A percentile compares a stretch with the other conserved stretches of the same genome.
These are phyloP conservation scores for Sungouiella thailandica DNA, from an alignment of 805 yeast genomes.

Conservation along the genomic window DNA sequence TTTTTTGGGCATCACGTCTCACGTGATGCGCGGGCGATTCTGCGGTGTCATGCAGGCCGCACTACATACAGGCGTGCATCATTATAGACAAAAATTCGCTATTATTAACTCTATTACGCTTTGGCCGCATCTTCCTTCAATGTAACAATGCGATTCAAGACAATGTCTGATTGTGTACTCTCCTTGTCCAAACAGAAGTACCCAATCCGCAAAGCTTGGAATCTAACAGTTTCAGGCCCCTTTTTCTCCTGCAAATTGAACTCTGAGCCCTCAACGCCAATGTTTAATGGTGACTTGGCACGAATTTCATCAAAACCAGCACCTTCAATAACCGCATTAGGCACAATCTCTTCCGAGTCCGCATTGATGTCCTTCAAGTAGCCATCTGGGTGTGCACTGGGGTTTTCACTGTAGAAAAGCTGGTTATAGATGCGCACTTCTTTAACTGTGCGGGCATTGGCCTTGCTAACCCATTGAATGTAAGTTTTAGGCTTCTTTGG, in stretches of 20 bases:
- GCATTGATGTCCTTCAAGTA: constrained; percentile 79
- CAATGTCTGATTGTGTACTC: constrained; percentile 50
- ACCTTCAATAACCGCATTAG: constrained; percentile 67
- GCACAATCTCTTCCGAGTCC: constrained; percentile 65
- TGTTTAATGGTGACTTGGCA: constrained; percentile 70
- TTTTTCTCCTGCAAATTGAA: constrained; percentile 62
- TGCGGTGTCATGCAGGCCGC: too few relatives aligned
- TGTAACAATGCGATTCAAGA: constrained; percentile 88
- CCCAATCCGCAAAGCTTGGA: constrained; percentile 97
- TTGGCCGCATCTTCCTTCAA: constrained; percentile 76
- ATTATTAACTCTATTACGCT: constrained; percentile 4
- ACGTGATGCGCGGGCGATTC: too few relatives aligned
- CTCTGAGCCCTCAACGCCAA: constrained; percentile 52
- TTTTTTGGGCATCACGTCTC: too few relatives aligned
- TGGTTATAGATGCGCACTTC: constrained; percentile 87
- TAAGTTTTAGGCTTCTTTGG: constrained; percentile 86
- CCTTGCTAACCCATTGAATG: constrained; percentile 92
- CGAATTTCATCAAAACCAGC: constrained; percentile 64
- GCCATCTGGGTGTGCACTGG: constrained; percentile 83
- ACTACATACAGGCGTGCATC: too few relatives aligned
- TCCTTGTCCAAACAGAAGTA: constrained; percentile 91
- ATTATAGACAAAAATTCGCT: not conserved
- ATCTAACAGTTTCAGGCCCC: constrained; percentile 50
- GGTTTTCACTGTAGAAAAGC: constrained; percentile 87
- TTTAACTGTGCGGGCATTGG: constrained; percentile 49